phyloP scores from a whole-genome alignment of 306 rosid species.

The Vigna mungo region DNA sequence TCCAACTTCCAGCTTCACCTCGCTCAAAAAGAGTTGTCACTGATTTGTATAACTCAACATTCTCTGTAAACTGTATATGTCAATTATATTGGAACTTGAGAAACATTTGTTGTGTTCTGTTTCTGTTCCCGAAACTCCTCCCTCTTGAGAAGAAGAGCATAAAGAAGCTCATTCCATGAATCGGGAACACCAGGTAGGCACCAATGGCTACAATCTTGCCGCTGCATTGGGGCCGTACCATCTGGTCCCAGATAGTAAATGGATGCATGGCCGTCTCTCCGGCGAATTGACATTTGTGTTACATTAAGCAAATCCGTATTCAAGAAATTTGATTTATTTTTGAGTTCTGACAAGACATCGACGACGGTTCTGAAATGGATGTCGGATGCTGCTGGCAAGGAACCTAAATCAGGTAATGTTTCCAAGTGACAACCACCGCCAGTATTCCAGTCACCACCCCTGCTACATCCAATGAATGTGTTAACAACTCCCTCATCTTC shows the following conservation, averaged over 20 bases:
- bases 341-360: constrained; percentile 57
- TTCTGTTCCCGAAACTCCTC: constrained; percentile 38
- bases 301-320: constrained; percentile 70
- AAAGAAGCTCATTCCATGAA: constrained; percentile 88
- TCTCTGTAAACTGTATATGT: constrained; percentile 29
- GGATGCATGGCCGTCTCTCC: constrained; percentile 92
- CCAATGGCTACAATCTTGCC: constrained; percentile 98
- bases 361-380: constrained; percentile 51
- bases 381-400: constrained; percentile 47
- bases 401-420: constrained; percentile 70
- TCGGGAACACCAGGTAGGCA: constrained; percentile 97
- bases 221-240: constrained; percentile 61
- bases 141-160: constrained; percentile 69
- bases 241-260: constrained; percentile 64
- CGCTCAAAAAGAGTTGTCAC: constrained; percentile 19
- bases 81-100: constrained; percentile 42
- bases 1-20: constrained; percentile 39
- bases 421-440: constrained; percentile 93
- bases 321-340: constrained; percentile 47
- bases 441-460: constrained; percentile 87
- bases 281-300: constrained; percentile 70
- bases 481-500: constrained; percentile 38
- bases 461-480: constrained; percentile 46
- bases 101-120: constrained; percentile 40
- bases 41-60: constrained; percentile 29